Percentiles rank a stretch among this genome's conserved stretches.
phyloP scores from a whole-genome alignment of 2,329 filamentous ascomycete genomes.

The Fusarium sterilihyphosum region DNA sequence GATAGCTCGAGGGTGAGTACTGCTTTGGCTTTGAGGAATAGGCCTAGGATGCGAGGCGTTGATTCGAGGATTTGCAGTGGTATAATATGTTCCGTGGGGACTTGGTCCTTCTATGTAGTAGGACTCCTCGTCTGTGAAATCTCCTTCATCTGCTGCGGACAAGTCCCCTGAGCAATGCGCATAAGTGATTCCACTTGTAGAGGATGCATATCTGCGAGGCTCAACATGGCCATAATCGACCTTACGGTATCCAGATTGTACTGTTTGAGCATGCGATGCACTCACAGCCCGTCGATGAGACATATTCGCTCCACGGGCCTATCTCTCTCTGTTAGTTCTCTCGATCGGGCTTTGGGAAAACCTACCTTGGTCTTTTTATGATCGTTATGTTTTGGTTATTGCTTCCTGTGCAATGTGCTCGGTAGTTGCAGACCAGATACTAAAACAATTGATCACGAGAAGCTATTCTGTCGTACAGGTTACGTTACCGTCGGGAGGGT shows the following conservation, averaged over 20 bases:
- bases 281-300: conserved; percentile 7
- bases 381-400: not conserved
- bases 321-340: conserved; percentile 25
- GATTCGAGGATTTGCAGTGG: not conserved
- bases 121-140: conserved; percentile 5
- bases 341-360: conserved; percentile 1
- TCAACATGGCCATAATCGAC: not conserved
- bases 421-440: conserved; percentile 21
- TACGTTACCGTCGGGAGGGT: conserved; percentile 24
- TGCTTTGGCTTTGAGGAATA: not conserved
- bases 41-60: not conserved
- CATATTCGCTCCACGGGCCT: conserved; percentile 13
- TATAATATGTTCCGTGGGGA: conserved; percentile 16
- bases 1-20: not conserved
- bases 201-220: not conserved
- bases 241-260: not conserved
- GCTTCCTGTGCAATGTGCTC: conserved; percentile 22
- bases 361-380: conserved; percentile 18
- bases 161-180: not conserved
- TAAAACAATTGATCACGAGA: conserved; percentile 31
- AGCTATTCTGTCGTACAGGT: conserved; percentile 34
- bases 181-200: not conserved
- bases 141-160: not conserved
- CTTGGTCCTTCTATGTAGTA: conserved; percentile 16
- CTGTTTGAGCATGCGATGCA: not conserved